These are phyloP conservation scores for Phytophthora aleatoria DNA, from an alignment of 352 stramenopile genomes.

Conservation along the genomic window DNA sequence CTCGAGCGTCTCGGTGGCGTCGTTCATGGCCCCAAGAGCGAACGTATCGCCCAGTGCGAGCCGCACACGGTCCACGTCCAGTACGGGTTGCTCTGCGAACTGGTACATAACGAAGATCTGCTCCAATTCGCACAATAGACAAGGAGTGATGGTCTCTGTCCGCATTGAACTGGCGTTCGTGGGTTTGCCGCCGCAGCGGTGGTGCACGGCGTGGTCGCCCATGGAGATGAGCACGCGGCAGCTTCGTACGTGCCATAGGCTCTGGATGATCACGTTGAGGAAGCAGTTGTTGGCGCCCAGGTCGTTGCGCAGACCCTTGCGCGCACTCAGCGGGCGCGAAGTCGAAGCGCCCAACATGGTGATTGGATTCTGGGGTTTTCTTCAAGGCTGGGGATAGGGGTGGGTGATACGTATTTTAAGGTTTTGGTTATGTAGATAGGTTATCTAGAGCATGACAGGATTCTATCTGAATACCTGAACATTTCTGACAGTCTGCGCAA, in stretches of 20 bases:
- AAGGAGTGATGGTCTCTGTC: conserved; percentile 32
- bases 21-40: conserved; percentile 82
- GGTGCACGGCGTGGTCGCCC: conserved; percentile 79
- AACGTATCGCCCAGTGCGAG: conserved; percentile 68
- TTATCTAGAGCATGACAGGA: too few relatives aligned
- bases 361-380: neutral
- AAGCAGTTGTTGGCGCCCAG: conserved; percentile 91
- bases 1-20: conserved; percentile 86
- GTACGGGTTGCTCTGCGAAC: conserved; percentile 76
- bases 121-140: conserved; percentile 84
- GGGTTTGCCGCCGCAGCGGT: conserved; percentile 52
- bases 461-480: too few relatives aligned
- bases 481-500: too few relatives aligned
- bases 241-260: conserved; percentile 88
- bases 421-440: neutral
- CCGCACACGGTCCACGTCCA: conserved; percentile 78
- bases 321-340: conserved; percentile 45
- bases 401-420: neutral
- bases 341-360: neutral
- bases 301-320: conserved; percentile 87
- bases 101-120: conserved; percentile 88
- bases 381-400: neutral
- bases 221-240: conserved; percentile 82
- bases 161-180: conserved; percentile 26
- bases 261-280: conserved; percentile 92